Conservation (phyloP, 2,329 filamentous ascomycete genomes). For the Calonectria hongkongensis region DNA sequence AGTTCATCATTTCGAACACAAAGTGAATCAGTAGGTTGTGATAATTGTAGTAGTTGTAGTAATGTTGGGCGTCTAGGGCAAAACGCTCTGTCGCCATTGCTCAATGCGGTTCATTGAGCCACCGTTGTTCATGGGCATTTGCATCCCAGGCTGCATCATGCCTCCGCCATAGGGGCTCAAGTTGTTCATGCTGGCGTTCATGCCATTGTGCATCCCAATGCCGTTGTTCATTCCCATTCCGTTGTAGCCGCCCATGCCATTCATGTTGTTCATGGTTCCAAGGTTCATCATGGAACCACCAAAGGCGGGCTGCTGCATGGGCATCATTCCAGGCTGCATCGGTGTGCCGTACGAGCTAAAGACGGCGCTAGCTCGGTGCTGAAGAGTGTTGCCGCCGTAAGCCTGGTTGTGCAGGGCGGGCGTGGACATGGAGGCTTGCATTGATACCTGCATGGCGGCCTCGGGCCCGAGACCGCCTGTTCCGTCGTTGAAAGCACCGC, state of each 20-base stretch:
- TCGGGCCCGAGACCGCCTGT: constrained; percentile 61
- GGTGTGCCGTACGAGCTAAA: constrained; percentile 57
- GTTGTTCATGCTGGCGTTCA: constrained; percentile 44
- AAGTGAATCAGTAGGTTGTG: not conserved
- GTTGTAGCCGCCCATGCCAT: constrained; percentile 49
- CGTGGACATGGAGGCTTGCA: constrained; percentile 44
- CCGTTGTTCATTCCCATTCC: constrained; percentile 41
- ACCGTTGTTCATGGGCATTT: constrained; percentile 56
- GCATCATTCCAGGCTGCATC: constrained; percentile 46
- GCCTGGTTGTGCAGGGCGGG: constrained; percentile 54
- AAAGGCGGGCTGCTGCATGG: constrained; percentile 50
- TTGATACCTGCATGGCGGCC: constrained; percentile 43
- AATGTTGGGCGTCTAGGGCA: constrained; percentile 50
- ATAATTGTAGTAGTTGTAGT: not conserved
- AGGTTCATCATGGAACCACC: constrained; percentile 52
- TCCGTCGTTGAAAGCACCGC: constrained; percentile 74
- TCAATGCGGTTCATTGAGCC: constrained; percentile 62
- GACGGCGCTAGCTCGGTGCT: constrained; percentile 57
- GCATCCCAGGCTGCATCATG: constrained; percentile 55
- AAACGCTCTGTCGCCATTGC: constrained; percentile 65
- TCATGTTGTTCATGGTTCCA: constrained; percentile 44
- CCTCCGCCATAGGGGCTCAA: constrained; percentile 54
- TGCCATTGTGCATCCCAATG: constrained; percentile 33
- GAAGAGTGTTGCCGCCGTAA: constrained; percentile 48
- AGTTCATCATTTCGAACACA: constrained; percentile 24